These are phyloP conservation scores for Sporisorium scitamineum DNA, from an alignment of 1,284 basidiomycete species.

Conservation along the genomic window DNA sequence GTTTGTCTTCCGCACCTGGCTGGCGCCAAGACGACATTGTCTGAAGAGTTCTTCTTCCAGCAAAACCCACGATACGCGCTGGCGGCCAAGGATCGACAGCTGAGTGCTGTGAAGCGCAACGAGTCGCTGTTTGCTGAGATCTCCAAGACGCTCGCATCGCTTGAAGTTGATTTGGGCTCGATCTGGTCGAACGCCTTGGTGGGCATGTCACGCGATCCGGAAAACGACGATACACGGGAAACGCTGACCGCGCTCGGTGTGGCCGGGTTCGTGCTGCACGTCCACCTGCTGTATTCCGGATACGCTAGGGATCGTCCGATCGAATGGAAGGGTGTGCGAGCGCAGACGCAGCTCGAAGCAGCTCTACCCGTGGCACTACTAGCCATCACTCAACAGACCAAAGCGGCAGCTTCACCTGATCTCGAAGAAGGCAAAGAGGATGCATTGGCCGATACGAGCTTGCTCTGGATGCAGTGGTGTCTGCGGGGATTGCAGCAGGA, in stretches of 20 bases:
- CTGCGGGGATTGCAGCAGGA: constrained; percentile 22
- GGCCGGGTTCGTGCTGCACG: constrained; percentile 38
- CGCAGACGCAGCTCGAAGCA: constrained; percentile 36
- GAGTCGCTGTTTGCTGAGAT: constrained; percentile 44
- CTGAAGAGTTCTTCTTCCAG: constrained; percentile 31
- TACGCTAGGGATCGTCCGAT: constrained; percentile 32
- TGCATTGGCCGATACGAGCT: constrained; percentile 35
- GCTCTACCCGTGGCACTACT: constrained; percentile 41
- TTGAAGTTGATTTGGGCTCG: constrained; percentile 34
- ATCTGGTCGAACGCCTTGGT: constrained; percentile 38
- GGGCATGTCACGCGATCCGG: constrained; percentile 31
- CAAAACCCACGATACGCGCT: constrained; percentile 33
- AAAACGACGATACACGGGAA: constrained; percentile 32
- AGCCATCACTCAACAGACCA: constrained; percentile 38
- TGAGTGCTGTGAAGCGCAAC: constrained; percentile 32
- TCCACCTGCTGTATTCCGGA: constrained; percentile 38
- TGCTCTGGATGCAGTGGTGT: constrained; percentile 52
- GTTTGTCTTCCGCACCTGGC: constrained; percentile 38
- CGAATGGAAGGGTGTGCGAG: constrained; percentile 40
- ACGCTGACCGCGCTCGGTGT: constrained; percentile 31
- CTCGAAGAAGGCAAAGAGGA: constrained; percentile 39
- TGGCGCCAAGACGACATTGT: constrained; percentile 23
- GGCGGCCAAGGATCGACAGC: not conserved
- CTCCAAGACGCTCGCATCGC: constrained; percentile 38
- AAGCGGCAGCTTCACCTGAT: constrained; percentile 34